Evolutionary conservation across 352 stramenopile species (phyloP).

Genomic region (Pythium angustatum): DNA sequence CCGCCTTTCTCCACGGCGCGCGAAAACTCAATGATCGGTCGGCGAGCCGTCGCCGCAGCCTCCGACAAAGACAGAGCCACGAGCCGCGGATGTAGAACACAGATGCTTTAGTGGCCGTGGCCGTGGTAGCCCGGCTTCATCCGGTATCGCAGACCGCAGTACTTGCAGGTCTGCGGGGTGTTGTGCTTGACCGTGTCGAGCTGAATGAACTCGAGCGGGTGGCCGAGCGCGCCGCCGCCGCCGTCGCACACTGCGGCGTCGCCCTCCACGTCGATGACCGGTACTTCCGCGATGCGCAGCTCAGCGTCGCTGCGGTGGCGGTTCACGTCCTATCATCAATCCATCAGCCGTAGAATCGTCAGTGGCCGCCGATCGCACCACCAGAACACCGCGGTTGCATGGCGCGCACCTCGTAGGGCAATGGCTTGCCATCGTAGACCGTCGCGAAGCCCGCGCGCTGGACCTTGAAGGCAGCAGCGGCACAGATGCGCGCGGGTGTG

Average conservation of each 20-base stretch:
- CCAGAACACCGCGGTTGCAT: conserved; percentile 1
- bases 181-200: conserved; percentile 84
- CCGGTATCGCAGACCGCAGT: conserved; percentile 92
- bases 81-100: too few relatives aligned
- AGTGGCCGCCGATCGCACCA: background rate
- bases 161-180: conserved; percentile 87
- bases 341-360: background rate
- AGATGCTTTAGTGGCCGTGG: conserved; percentile 49
- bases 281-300: conserved; percentile 82
- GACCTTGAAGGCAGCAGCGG: background rate
- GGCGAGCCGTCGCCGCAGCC: too few relatives aligned
- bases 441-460: conserved; percentile 50
- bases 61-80: too few relatives aligned
- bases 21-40: too few relatives aligned
- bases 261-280: conserved; percentile 91
- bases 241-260: conserved; percentile 94
- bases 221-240: conserved; percentile 94
- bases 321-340: conserved; percentile 58
- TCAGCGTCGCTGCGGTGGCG: conserved; percentile 90
- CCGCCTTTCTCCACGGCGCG: too few relatives aligned
- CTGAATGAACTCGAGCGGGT: conserved; percentile 96
- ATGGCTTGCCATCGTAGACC: conserved; percentile 65
- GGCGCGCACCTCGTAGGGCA: conserved; percentile 55
- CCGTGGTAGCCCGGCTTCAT: conserved; percentile 75
- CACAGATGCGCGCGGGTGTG: conserved; percentile 21